Conservation (phyloP, 768 basidiomycete species). For the Tulasnella sp. region DNA sequence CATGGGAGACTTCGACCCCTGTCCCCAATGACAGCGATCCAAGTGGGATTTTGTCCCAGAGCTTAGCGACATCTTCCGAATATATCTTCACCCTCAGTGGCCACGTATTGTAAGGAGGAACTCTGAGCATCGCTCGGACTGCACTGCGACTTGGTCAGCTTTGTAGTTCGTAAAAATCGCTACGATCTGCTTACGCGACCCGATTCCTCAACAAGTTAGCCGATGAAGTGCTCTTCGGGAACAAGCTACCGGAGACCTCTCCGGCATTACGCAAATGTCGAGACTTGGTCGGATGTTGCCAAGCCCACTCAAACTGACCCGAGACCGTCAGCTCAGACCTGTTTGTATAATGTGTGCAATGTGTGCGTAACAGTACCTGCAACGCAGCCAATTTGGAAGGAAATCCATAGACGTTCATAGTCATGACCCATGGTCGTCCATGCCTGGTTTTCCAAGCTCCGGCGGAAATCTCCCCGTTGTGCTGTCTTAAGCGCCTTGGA, state of each 20-base stretch:
- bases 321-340: background rate
- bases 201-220: conserved; percentile 18
- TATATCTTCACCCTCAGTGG: conserved; percentile 69
- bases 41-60: conserved; percentile 35
- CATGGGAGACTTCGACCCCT: conserved; percentile 40
- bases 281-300: background rate
- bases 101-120: conserved; percentile 58
- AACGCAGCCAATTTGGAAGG: conserved; percentile 64
- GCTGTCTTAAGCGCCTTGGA: conserved; percentile 46
- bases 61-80: conserved; percentile 44
- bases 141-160: conserved; percentile 30
- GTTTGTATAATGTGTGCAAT: background rate
- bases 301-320: conserved; percentile 24
- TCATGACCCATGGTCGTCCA: conserved; percentile 69
- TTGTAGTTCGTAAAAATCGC: background rate
- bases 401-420: conserved; percentile 77
- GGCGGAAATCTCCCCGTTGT: conserved; percentile 64
- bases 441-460: conserved; percentile 57
- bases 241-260: background rate
- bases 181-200: conserved; percentile 19
- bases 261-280: conserved; percentile 14
- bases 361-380: conserved; percentile 64
- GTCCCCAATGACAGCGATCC: background rate
- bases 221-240: conserved; percentile 4
- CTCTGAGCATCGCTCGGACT: conserved; percentile 49